phyloP scores from a whole-genome alignment of 129 eudicot genomes.

The Silybum marianum region DNA sequence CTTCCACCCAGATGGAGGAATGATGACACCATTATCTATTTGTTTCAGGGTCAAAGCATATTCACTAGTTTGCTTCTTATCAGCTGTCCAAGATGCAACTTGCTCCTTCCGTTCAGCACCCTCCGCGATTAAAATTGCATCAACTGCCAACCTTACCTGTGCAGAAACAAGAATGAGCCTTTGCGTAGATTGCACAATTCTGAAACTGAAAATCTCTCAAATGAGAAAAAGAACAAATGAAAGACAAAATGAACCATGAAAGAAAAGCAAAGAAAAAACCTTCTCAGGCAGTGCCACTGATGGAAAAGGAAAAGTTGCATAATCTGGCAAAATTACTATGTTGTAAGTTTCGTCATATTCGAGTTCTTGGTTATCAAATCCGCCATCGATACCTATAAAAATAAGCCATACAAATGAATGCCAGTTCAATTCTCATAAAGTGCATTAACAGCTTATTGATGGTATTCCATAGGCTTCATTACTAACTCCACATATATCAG shows the following conservation, averaged over 20 bases:
- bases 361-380: conserved; percentile 77
- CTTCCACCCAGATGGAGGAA: conserved; percentile 95
- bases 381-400: conserved; percentile 77
- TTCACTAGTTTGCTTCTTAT: conserved; percentile 68
- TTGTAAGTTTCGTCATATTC: conserved; percentile 69
- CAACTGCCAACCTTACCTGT: conserved; percentile 93
- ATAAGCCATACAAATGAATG: conserved; percentile 14
- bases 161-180: conserved; percentile 11
- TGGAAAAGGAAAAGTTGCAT: conserved; percentile 72
- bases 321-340: conserved; percentile 76
- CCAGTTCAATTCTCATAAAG: background rate
- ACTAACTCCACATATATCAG: background rate
- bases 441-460: background rate
- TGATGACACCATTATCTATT: conserved; percentile 65
- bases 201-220: background rate
- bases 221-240: background rate
- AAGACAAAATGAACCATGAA: background rate
- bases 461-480: background rate
- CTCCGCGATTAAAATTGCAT: conserved; percentile 70
- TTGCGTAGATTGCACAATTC: background rate
- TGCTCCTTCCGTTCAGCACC: conserved; percentile 97
- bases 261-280: conserved; percentile 33
- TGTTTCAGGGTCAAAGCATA: conserved; percentile 75
- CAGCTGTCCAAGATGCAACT: conserved; percentile 92
- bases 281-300: conserved; percentile 89